Conservation (phyloP, 1,284 basidiomycete genomes). For the Cryptococcus sp. region DNA sequence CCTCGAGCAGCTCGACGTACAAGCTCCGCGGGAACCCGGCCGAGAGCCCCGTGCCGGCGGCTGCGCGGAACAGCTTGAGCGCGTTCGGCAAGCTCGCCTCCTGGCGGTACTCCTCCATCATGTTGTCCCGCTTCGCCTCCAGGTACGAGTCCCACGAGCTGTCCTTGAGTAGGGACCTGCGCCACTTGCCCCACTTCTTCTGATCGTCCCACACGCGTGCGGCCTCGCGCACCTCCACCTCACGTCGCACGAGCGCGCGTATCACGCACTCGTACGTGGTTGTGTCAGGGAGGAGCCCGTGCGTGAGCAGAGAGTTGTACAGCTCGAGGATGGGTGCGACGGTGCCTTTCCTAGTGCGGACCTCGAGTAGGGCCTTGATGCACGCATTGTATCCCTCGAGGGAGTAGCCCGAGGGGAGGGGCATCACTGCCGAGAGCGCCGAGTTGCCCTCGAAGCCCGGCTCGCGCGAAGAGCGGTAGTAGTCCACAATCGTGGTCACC, state of each 20-base stretch:
- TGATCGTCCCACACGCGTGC: slow-evolving; percentile 52
- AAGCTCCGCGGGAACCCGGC: slow-evolving; percentile 47
- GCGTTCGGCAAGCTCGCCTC: slow-evolving; percentile 73
- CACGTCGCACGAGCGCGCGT: slow-evolving; percentile 65
- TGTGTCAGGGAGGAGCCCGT: slow-evolving; percentile 63
- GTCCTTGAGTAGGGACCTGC: slow-evolving; percentile 9
- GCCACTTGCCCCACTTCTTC: slow-evolving; percentile 25
- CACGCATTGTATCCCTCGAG: slow-evolving; percentile 63
- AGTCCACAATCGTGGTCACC: slow-evolving; percentile 15
- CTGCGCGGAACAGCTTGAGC: slow-evolving; percentile 66
- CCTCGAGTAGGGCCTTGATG: slow-evolving; percentile 57
- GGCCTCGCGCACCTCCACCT: slow-evolving; percentile 62
- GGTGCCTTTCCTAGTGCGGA: slow-evolving; percentile 58
- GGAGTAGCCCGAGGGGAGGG: slow-evolving; percentile 33
- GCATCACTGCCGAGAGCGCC: slow-evolving; percentile 22
- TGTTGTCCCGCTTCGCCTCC: slow-evolving; percentile 9
- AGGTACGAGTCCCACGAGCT: slow-evolving; percentile 6
- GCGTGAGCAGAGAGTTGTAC: slow-evolving; percentile 72
- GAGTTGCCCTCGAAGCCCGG: slow-evolving; percentile 12
- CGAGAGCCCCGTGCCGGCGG: slow-evolving; percentile 41
- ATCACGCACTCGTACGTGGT: slow-evolving; percentile 70
- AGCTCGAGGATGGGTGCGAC: slow-evolving; percentile 62
- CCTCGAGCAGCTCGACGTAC: slow-evolving; percentile 63
- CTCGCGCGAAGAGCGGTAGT: slow-evolving; percentile 30
- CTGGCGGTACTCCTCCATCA: slow-evolving; percentile 29